phyloP scores from a whole-genome alignment of 1,284 basidiomycete species.

The Coniferiporia weirii region DNA sequence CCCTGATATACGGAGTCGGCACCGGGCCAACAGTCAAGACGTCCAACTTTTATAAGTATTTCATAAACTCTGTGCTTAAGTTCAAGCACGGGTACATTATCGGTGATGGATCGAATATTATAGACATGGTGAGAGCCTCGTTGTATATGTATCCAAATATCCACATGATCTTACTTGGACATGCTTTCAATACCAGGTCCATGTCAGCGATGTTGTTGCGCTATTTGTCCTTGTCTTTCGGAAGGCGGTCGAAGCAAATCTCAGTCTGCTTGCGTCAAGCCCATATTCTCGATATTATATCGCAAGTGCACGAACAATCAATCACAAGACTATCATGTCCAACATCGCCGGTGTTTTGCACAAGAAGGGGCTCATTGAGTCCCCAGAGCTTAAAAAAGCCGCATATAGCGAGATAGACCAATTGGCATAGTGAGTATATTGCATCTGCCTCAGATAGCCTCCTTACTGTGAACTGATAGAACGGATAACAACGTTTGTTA shows the following conservation, averaged over 20 bases:
- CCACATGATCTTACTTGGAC: neutral
- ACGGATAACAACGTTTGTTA: too few species aligned
- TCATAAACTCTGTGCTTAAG: neutral
- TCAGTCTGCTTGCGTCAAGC: neutral
- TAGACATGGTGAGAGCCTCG: slow-evolving; percentile 14
- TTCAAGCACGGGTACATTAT: slow-evolving; percentile 19
- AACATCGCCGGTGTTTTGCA: too few species aligned
- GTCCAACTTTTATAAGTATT: slow-evolving; percentile 1
- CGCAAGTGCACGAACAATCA: neutral
- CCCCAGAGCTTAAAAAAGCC: neutral
- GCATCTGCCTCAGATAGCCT: neutral
- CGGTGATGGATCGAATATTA: slow-evolving; percentile 23
- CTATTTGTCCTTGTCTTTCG: neutral
- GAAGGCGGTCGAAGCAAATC: neutral
- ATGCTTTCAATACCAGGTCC: neutral
- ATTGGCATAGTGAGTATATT: neutral
- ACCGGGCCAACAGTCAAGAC: slow-evolving; percentile 2
- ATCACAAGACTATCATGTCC: too few species aligned
- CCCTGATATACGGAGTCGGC: neutral
- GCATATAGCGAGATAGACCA: neutral
- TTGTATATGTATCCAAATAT: neutral
- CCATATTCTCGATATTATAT: slow-evolving; percentile 8
- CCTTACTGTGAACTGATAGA: too few species aligned
- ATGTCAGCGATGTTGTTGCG: neutral
- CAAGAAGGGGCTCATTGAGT: too few species aligned